These are phyloP conservation scores for Podospora comata DNA, from an alignment of 495 filamentous ascomycete genomes.

Conservation along the genomic window DNA sequence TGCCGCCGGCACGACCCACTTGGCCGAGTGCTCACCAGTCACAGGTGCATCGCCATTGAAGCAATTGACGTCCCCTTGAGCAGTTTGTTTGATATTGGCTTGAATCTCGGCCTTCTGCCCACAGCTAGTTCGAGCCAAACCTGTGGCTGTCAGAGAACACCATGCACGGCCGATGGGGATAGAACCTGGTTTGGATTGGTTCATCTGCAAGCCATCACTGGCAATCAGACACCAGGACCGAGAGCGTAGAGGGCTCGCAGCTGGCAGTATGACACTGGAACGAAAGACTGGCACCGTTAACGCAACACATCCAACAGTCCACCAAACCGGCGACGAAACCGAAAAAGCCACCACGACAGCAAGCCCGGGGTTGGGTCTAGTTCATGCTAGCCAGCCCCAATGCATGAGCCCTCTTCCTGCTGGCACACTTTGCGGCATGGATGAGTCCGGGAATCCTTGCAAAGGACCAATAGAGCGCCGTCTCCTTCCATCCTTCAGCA, in stretches of 20 bases:
- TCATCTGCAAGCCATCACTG: background rate
- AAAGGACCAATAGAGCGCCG: background rate
- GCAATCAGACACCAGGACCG: background rate
- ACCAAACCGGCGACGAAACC: constrained; percentile 8
- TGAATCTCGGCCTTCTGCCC: no score
- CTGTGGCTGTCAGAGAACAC: background rate
- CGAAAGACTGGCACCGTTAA: background rate
- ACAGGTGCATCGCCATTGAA: background rate
- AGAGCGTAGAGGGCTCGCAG: background rate
- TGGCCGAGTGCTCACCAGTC: background rate
- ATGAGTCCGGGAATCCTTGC: background rate
- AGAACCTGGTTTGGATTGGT: background rate
- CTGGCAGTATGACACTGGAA: background rate
- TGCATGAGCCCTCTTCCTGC: no score
- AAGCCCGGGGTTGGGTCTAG: background rate
- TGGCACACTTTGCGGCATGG: background rate
- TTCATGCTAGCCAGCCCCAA: background rate
- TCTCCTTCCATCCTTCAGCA: background rate
- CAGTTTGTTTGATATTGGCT: background rate
- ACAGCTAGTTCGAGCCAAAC: background rate
- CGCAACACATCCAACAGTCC: background rate
- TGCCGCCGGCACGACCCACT: constrained; percentile 3
- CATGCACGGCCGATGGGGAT: background rate
- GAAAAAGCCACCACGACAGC: constrained; percentile 3
- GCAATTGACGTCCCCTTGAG: background rate